Base-by-base conservation (phyloP, 1,284 basidiomycete species). In the Phlebopus sp. region DNA sequence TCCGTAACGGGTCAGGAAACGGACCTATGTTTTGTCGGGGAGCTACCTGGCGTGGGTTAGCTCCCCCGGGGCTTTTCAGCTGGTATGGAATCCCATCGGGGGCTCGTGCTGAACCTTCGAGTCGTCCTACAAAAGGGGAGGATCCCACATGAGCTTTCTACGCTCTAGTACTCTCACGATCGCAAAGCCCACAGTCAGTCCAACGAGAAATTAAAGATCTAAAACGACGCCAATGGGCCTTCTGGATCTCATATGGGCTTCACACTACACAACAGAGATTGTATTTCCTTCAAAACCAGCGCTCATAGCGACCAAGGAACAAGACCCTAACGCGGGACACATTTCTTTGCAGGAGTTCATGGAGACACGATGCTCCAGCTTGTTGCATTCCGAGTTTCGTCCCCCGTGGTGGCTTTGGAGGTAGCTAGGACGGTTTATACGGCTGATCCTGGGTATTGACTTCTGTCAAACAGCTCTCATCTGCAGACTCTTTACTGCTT, bases 391-490 rank as follows among this genome's bases (percentile, higher is more conserved):
- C 27, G 63, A 68, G 42, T 89, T 82, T 55, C 66, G 63, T 21
- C 82, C 86, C 5, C 63, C 78, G 3, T 86, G 84, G 86, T 89
- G 84, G 84, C 69, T 90, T 37, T 73, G 70, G 56, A 85, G 76
- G 86, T 86, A 49, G 37, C 43, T 44, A 30, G 15, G 29, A 39
- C 31, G 13, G 18, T 19, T 34, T 42, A 35, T 8, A 41, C 43
- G 44, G 29, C 38, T 48, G 47, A 42, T 32, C 35, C 31, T 19
- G 29, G 41, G 46, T 55, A 17, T 55, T 42, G 27, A 29, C 5
- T 30, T 36, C 41, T 46, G 21, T 23, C 4, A 23, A 34, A n/a
- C 50, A 87, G 84, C 59, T 86, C 86, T 13, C 85, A 89, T 62
- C 56, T 86, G 31, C 86, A 90, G 58, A 90, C 86, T 4, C 60